phyloP scores from a whole-genome alignment of 805 yeast species.

The Candida mattraensis region DNA sequence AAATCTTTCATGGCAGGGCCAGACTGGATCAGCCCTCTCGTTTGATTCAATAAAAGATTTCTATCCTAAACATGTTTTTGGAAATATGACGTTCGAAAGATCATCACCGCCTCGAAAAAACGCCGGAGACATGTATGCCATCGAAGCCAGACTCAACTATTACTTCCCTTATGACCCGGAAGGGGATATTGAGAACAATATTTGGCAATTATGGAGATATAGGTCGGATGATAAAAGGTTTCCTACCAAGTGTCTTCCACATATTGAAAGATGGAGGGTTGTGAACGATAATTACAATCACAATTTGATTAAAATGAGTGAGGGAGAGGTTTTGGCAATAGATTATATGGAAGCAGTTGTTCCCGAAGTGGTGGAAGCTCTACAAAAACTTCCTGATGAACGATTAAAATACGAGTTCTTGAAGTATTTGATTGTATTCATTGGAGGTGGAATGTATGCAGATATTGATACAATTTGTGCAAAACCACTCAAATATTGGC shows the following conservation, averaged over 20 bases:
- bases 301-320: slow-evolving; percentile 19
- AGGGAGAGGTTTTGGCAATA: slow-evolving; percentile 16
- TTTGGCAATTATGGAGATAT: slow-evolving; percentile 32
- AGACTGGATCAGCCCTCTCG: background rate
- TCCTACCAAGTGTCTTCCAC: slow-evolving; percentile 16
- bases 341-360: slow-evolving; percentile 26
- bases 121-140: slow-evolving; percentile 24
- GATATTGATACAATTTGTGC: slow-evolving; percentile 55
- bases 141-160: slow-evolving; percentile 26
- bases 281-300: slow-evolving; percentile 25
- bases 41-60: slow-evolving; percentile 4
- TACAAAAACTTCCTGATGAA: slow-evolving; percentile 46
- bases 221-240: slow-evolving; percentile 24
- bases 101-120: slow-evolving; percentile 22
- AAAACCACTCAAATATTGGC: slow-evolving; percentile 39
- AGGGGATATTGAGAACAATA: slow-evolving; percentile 29
- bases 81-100: slow-evolving; percentile 2
- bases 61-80: slow-evolving; percentile 9
- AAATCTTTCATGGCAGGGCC: background rate
- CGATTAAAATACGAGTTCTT: slow-evolving; percentile 53
- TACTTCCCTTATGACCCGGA: slow-evolving; percentile 26
- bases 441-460: slow-evolving; percentile 55
- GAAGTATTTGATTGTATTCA: slow-evolving; percentile 47
- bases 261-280: slow-evolving; percentile 24
- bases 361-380: slow-evolving; percentile 50